Evolutionary conservation across 1,284 basidiomycete genomes (phyloP).

Genomic region (Melampsora larici-populina): DNA sequence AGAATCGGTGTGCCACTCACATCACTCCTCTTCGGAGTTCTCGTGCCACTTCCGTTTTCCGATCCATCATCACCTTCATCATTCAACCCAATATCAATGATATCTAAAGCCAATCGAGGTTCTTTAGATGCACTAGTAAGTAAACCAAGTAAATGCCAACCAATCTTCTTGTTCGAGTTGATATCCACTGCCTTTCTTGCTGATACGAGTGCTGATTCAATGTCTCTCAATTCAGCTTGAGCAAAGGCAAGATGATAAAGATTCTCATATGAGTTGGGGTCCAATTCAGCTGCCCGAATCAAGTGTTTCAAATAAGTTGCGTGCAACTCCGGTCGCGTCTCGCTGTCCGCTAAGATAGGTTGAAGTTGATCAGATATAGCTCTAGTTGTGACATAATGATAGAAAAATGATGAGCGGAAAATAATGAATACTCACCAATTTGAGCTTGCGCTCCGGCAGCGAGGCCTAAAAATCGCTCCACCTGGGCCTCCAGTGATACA

Average conservation of each 20-base stretch:
- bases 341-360: conserved; percentile 59
- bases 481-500: conserved; percentile 42
- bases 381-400: not conserved
- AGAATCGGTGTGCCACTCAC: conserved; percentile 9
- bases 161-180: conserved; percentile 68
- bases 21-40: conserved; percentile 29
- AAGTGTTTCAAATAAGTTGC: conserved; percentile 64
- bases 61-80: conserved; percentile 55
- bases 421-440: conserved; percentile 58
- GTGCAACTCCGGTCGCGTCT: conserved; percentile 63
- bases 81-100: conserved; percentile 69
- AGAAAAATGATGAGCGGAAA: not conserved
- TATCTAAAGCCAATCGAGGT: conserved; percentile 72
- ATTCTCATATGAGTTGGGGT: conserved; percentile 62
- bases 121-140: conserved; percentile 74
- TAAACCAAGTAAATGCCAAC: conserved; percentile 88
- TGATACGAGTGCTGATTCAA: conserved; percentile 66
- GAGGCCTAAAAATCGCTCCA: conserved; percentile 55
- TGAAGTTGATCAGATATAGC: not conserved
- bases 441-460: conserved; percentile 50
- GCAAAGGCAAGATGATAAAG: conserved; percentile 77
- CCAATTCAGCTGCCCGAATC: conserved; percentile 60
- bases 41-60: conserved; percentile 51
- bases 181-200: conserved; percentile 70
- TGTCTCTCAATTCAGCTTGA: conserved; percentile 68